Percentiles rank a stretch among this genome's conserved stretches.
These are phyloP conservation scores for Rubia tinctorum DNA, from an alignment of 305 asterid genomes.

Conservation along the genomic window DNA sequence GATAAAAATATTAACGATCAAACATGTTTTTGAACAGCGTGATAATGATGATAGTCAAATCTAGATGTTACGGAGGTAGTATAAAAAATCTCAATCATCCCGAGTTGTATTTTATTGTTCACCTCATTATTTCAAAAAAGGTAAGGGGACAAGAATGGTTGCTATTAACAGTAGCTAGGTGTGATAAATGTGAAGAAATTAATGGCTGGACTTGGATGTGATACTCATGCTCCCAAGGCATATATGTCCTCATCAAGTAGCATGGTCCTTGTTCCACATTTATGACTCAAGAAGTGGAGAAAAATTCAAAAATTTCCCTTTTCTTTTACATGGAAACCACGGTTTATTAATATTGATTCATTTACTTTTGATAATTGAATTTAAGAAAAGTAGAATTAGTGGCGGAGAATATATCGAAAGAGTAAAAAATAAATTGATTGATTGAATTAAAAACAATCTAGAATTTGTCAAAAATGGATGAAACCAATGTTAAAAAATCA, in stretches of 20 bases:
- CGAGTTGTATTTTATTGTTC: background rate
- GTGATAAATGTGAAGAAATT: constrained; percentile 3
- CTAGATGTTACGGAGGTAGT: too few species aligned
- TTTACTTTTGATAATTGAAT: too few species aligned
- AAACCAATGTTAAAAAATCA: too few species aligned
- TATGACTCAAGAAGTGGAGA: background rate
- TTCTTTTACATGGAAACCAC: background rate
- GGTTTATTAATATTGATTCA: too few species aligned
- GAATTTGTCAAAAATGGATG: too few species aligned
- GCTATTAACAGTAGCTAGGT: background rate
- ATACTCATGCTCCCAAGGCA: constrained; percentile 10
- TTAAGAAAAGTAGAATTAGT: too few species aligned
- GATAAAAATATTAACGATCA: too few species aligned
- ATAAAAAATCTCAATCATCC: background rate
- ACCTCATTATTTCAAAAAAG: background rate
- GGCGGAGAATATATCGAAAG: too few species aligned
- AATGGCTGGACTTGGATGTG: background rate
- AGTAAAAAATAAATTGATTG: too few species aligned
- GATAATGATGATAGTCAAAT: too few species aligned
- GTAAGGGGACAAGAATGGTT: background rate
- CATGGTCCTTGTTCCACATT: background rate
- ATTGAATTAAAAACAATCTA: too few species aligned
- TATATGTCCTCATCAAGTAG: constrained; percentile 8
- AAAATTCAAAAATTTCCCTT: background rate
- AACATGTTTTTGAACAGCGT: too few species aligned